Conservation (phyloP, 2,329 filamentous ascomycete genomes). For the Xylaria sp. region DNA sequence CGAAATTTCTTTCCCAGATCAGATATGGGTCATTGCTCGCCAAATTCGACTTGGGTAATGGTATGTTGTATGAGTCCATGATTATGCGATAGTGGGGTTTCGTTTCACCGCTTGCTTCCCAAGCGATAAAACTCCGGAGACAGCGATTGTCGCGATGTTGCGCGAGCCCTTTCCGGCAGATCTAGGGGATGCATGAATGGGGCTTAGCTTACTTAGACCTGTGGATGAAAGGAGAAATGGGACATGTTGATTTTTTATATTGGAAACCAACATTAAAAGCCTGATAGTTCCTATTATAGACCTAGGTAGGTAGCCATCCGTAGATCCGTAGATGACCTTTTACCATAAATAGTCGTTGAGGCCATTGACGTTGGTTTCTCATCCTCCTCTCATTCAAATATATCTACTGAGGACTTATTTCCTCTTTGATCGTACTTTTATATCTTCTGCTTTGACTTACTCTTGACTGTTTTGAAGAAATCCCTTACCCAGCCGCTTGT, state of each 20-base stretch:
- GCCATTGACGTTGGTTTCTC: background rate
- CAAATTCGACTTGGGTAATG: no score
- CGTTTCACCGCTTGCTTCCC: background rate
- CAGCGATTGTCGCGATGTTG: background rate
- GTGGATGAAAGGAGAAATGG: background rate
- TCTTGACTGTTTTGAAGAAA: background rate
- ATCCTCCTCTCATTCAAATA: no score
- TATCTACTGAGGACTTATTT: background rate
- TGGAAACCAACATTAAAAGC: background rate
- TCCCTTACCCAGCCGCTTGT: no score
- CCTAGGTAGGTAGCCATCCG: background rate
- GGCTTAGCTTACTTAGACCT: background rate
- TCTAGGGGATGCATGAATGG: background rate
- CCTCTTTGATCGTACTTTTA: background rate
- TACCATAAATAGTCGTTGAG: background rate
- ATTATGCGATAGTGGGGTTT: slow-evolving; percentile 12
- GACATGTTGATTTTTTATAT: background rate
- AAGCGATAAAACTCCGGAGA: background rate
- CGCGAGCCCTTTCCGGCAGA: background rate
- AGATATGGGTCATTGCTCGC: background rate
- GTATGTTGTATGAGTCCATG: slow-evolving; percentile 9
- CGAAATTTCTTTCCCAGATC: background rate
- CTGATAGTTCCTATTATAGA: background rate
- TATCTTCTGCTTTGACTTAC: background rate
- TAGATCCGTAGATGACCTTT: no score